Evolutionary conservation across 2,329 filamentous ascomycete species (phyloP), one percentile per base, ranked within the genome.

Genomic region (Penicillium sp.): DNA sequence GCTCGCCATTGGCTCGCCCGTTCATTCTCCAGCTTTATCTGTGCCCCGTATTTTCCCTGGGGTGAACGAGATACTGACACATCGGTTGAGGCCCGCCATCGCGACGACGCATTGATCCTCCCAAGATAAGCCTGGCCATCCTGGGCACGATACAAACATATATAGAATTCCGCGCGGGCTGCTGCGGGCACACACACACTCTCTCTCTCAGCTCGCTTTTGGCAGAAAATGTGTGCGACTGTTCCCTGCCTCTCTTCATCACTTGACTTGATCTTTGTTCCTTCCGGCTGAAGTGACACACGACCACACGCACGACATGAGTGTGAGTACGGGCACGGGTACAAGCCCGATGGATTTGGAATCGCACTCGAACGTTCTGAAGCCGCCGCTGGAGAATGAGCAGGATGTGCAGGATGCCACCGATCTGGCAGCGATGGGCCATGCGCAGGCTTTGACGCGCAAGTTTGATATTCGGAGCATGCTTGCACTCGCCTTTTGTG

Each of bases 401-500:
- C 60, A 65, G 46, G 56, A 53, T 49, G 54, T 59, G 8, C 62
- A 68, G 44, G 68, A 71, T 66, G 68, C 66, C 14, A 60, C 57
- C 30, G 62, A 66, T 36, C 59, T 72, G 35, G 67, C 65, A 2
- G 62, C 59, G 7, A 57, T 71, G 50, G 70, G 70, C 47, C 68
- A 71, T 50, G 58, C 64, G 50, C 65, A 71, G 57, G 64, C 63
- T 30, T 52, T 73, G 20, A 59, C 61, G 7, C 63, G 69, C 9
- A 70, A 79, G 50, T 80, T 80, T 54, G 69, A 68, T 54, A 58
- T 72, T 5, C 73, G 70, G 72, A 78, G 75, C 57, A 78, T 80
- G 75, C 65, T 80, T 8, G 72, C 75, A 14, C 67, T 80, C 14
- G 73, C 77, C 18, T 78, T 80, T 43, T 76, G 71, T 42, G 74